phyloP scores from a whole-genome alignment of 1,139 yeast genomes.

The Magnusiomyces sp. region DNA sequence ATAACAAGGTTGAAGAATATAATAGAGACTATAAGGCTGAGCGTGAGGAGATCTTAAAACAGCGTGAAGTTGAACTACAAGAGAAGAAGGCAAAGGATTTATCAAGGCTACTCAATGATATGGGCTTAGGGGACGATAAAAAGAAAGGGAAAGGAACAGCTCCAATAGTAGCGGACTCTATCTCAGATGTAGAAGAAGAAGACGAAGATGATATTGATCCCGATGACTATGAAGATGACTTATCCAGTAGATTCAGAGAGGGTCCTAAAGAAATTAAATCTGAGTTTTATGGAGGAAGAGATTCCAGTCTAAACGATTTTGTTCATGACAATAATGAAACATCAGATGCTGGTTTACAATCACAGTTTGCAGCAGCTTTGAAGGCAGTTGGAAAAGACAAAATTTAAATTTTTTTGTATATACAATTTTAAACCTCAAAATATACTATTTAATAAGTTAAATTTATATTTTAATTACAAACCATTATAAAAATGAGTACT shows the following conservation, averaged over 20 bases:
- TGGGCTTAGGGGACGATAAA: slow-evolving; percentile 44
- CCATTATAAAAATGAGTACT: too few relatives aligned
- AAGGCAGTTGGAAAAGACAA: too few relatives aligned
- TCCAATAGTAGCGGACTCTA: slow-evolving; percentile 43
- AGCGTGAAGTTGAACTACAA: slow-evolving; percentile 70
- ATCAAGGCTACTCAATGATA: slow-evolving; percentile 68
- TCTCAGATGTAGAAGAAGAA: slow-evolving; percentile 53
- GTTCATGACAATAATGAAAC: too few relatives aligned
- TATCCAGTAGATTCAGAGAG: slow-evolving; percentile 27
- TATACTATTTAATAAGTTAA: too few relatives aligned
- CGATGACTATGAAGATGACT: slow-evolving; percentile 31
- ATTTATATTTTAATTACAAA: too few relatives aligned
- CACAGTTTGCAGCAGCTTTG: too few relatives aligned
- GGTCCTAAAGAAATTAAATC: background rate
- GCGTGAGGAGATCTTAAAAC: slow-evolving; percentile 69
- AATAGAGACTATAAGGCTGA: slow-evolving; percentile 76
- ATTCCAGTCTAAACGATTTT: too few relatives aligned
- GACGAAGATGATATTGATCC: slow-evolving; percentile 39
- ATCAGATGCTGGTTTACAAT: too few relatives aligned
- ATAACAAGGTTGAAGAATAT: slow-evolving; percentile 80
- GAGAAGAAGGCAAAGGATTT: slow-evolving; percentile 64
- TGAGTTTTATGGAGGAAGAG: too few relatives aligned
- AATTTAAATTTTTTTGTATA: too few relatives aligned
- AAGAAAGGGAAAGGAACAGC: slow-evolving; percentile 8
- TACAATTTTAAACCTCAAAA: too few relatives aligned